These are phyloP conservation scores for Evernia prunastri DNA, from an alignment of 495 filamentous ascomycete genomes.

Conservation along the genomic window DNA sequence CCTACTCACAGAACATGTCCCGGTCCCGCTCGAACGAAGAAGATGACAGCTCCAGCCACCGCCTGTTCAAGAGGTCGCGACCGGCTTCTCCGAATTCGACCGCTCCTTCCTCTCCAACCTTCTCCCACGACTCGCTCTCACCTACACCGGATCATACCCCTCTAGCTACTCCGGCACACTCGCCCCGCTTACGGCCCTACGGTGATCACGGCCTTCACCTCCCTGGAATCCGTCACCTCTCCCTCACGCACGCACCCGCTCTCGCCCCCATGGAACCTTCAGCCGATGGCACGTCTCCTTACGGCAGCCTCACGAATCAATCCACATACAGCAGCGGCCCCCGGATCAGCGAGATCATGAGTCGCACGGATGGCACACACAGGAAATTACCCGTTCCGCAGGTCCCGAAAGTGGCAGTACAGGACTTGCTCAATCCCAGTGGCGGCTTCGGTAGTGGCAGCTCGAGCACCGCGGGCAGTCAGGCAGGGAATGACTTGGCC, in stretches of 20 bases:
- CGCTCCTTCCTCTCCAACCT: slow-evolving; percentile 93
- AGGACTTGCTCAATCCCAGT: slow-evolving; percentile 68
- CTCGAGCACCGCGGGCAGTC: slow-evolving; percentile 45
- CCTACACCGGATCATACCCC: slow-evolving; percentile 97
- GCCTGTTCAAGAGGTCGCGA: slow-evolving; percentile 76
- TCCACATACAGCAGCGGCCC: slow-evolving; percentile 53
- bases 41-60: slow-evolving; percentile 63
- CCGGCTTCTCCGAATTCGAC: slow-evolving; percentile 93
- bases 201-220: slow-evolving; percentile 64
- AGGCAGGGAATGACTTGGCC: slow-evolving; percentile 33
- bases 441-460: slow-evolving; percentile 54
- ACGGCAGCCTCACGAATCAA: slow-evolving; percentile 49
- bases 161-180: slow-evolving; percentile 90
- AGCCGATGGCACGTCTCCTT: slow-evolving; percentile 50
- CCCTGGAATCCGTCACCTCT: slow-evolving; percentile 82
- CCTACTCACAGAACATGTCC: slow-evolving; percentile 72
- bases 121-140: slow-evolving; percentile 91
- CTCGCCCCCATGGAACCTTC: slow-evolving; percentile 87
- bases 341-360: slow-evolving; percentile 88
- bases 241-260: slow-evolving; percentile 80
- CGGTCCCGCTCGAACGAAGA: slow-evolving; percentile 86
- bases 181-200: slow-evolving; percentile 78
- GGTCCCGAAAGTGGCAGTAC: slow-evolving; percentile 80
- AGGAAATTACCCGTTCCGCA: slow-evolving; percentile 90
- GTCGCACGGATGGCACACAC: slow-evolving; percentile 74